These are phyloP conservation scores for Marasmius oreades DNA, from an alignment of 1,284 basidiomycete species.

Conservation along the genomic window DNA sequence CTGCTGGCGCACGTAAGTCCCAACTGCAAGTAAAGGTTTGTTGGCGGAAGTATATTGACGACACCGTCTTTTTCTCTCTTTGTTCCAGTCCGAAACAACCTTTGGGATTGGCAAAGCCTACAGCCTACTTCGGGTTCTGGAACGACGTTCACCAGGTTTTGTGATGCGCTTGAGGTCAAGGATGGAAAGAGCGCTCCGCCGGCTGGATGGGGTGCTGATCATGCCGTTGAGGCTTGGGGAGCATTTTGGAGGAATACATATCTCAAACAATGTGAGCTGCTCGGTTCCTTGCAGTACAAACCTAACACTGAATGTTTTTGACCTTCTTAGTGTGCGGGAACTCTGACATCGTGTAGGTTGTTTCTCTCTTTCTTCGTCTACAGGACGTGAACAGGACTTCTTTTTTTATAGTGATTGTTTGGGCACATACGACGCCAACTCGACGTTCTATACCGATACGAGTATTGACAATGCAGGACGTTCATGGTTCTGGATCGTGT, in stretches of 20 bases:
- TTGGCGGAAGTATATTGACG: too few relatives aligned
- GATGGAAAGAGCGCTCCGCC: conserved; percentile 51
- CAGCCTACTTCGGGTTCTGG: conserved; percentile 46
- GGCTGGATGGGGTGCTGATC: conserved; percentile 58
- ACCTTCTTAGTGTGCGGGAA: conserved; percentile 39
- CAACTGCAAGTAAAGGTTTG: too few relatives aligned
- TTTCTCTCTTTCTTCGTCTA: neutral
- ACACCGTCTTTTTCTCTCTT: too few relatives aligned
- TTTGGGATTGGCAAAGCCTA: conserved; percentile 64
- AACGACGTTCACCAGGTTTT: conserved; percentile 60
- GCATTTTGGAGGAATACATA: conserved; percentile 49
- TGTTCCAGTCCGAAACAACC: conserved; percentile 45
- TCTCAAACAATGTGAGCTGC: conserved; percentile 35
- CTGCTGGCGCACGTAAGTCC: conserved; percentile 35
- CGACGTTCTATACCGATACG: conserved; percentile 48
- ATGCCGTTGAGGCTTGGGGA: conserved; percentile 64
- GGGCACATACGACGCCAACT: conserved; percentile 51
- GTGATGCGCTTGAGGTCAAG: conserved; percentile 71
- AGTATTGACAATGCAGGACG: conserved; percentile 47
- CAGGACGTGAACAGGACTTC: neutral
- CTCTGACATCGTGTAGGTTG: conserved; percentile 37
- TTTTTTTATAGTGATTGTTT: conserved; percentile 44
- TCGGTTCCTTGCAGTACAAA: neutral
- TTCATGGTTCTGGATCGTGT: conserved; percentile 64
- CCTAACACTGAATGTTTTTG: neutral